Evolutionary conservation across 768 basidiomycete species (phyloP).

Genomic region (Lactarius trivialis): DNA sequence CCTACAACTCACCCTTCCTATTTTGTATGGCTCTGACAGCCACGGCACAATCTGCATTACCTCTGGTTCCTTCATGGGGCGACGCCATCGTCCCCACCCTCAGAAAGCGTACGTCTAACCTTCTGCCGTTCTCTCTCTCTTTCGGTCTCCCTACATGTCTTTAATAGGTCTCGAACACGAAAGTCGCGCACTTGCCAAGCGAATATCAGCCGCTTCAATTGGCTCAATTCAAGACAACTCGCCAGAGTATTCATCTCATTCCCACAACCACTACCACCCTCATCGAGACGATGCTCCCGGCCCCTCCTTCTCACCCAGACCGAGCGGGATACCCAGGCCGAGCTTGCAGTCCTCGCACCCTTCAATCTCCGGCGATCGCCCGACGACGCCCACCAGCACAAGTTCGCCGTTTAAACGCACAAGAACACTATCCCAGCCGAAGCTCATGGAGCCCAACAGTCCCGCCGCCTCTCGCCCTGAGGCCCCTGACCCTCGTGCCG

Average conservation of each 20-base stretch:
- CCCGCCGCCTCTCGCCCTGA: conserved; percentile 32
- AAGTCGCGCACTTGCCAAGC: conserved; percentile 68
- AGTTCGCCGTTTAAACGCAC: conserved; percentile 38
- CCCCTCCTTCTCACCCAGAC: conserved; percentile 29
- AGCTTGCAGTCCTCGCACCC: conserved; percentile 36
- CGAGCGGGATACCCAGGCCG: conserved; percentile 44
- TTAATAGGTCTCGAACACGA: conserved; percentile 69
- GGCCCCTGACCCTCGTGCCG: conserved; percentile 20
- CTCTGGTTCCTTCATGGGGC: conserved; percentile 58
- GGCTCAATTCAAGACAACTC: conserved; percentile 45
- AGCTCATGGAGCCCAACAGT: conserved; percentile 35
- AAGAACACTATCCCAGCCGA: conserved; percentile 63
- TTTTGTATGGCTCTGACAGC: conserved; percentile 39
- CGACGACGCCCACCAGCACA: conserved; percentile 12
- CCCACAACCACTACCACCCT: conserved; percentile 24
- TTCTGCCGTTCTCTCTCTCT: conserved; percentile 13
- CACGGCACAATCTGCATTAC: conserved; percentile 34
- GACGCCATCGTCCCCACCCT: conserved; percentile 77
- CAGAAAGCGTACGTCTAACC: conserved; percentile 44
- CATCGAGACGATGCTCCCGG: conserved; percentile 23
- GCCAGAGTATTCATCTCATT: conserved; percentile 21
- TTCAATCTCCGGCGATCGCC: conserved; percentile 25
- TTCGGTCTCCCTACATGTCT: conserved; percentile 16
- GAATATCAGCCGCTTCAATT: conserved; percentile 70
- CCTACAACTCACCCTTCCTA: neutral